phyloP scores from a whole-genome alignment of 2,329 filamentous ascomycete species.

The Phoma sp. region DNA sequence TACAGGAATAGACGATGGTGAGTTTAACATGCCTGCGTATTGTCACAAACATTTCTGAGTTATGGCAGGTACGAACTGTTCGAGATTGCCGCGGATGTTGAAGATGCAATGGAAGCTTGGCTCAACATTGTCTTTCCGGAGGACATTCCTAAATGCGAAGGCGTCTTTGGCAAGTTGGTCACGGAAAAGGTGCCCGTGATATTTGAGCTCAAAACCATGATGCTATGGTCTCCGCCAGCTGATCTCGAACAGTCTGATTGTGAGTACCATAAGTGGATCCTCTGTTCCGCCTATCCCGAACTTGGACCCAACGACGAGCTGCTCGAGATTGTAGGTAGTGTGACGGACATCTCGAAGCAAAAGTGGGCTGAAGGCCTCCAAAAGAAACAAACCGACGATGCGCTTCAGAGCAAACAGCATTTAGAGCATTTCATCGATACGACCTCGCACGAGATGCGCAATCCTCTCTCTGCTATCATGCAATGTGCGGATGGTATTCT shows the following conservation, averaged over 20 bases:
- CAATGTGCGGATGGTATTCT: constrained; percentile 51
- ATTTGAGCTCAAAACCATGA: constrained; percentile 48
- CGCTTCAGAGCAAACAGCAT: constrained; percentile 42
- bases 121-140: constrained; percentile 38
- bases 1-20: constrained; percentile 52
- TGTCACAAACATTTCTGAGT: neutral
- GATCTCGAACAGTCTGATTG: constrained; percentile 19
- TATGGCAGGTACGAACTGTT: constrained; percentile 35
- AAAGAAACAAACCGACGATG: constrained; percentile 35
- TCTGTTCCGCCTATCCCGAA: constrained; percentile 40
- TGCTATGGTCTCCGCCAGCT: constrained; percentile 40
- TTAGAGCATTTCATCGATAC: constrained; percentile 47
- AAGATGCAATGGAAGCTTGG: constrained; percentile 32
- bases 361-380: constrained; percentile 47
- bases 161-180: constrained; percentile 39
- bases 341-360: constrained; percentile 47
- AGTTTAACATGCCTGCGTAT: neutral
- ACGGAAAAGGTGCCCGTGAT: constrained; percentile 41
- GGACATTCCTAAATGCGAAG: constrained; percentile 41
- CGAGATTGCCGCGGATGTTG: constrained; percentile 19
- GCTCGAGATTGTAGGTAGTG: constrained; percentile 41
- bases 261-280: constrained; percentile 37
- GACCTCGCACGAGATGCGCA: constrained; percentile 52
- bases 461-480: constrained; percentile 52
- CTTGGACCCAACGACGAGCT: constrained; percentile 29